Base-by-base conservation (phyloP, 2,329 filamentous ascomycete genomes). In the Alternaria triticina region DNA sequence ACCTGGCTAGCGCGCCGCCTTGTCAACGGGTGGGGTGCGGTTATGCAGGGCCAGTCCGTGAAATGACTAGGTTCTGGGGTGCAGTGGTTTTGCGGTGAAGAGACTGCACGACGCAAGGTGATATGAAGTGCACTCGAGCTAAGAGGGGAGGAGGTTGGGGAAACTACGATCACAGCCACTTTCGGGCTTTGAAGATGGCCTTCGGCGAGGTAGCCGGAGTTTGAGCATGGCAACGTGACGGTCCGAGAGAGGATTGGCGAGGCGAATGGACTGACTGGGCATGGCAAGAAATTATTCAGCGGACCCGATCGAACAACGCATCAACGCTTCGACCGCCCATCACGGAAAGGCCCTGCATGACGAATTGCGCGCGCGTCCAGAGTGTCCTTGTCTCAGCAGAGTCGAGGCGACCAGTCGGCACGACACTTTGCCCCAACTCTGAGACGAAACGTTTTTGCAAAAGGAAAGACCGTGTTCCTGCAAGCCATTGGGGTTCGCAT, bases 401-500 rank as follows among this genome's bases (percentile, higher is more conserved):
- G 23, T 20, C 17, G 43, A 43, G 17, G 36, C 40, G 36, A 30
- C 33, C 33, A 36, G 33, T 36, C 33, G 33, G 33, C 33, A 36
- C 33, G 33, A 36, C 1, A 36, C 33, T 36, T 36, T 36, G 33
- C 15, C 8, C 33, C 33, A 36, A 36, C 33, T n/a, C 33, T 36
- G 70, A 67, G 69, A 70, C 68, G 65, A 70, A 70, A 71, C 68
- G 63, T 64, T 30, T 43, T 55, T 55, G 49, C 47, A 46, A 28
- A 55, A 49, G 30, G 30, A 60, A 60, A 58, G 60, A 17, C 40
- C 52, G 33, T 51, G 50, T 61, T 67, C 55, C 63, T 70, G 66
- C 63, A 67, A 61, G 54, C 69, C 54, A 64, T 70, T 62, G 61
- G 66, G 44, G 65, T 70, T 63, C 67, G 65, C 64, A 69, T 69